Conservation (phyloP, 768 basidiomycete species). For the Obba rivulosa region DNA sequence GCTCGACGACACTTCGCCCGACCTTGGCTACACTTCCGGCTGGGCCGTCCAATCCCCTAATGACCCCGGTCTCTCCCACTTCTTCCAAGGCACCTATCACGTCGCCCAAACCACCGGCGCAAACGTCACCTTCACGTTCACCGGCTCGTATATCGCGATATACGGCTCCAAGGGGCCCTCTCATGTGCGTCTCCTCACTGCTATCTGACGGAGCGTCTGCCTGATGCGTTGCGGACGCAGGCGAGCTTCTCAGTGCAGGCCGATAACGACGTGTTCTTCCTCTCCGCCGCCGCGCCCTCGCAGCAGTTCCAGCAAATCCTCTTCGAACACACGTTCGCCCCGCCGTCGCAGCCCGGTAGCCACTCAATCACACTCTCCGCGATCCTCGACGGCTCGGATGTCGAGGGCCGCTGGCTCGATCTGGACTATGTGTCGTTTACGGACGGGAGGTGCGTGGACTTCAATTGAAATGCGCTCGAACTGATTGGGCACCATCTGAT, state of each 20-base stretch:
- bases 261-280: constrained; percentile 16
- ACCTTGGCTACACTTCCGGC: constrained; percentile 17
- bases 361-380: constrained; percentile 21
- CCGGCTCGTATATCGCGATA: constrained; percentile 17
- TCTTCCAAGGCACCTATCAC: constrained; percentile 24
- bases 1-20: constrained; percentile 22
- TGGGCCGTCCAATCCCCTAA: constrained; percentile 21
- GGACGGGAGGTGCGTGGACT: constrained; percentile 3
- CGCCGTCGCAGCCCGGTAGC: neutral
- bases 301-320: constrained; percentile 21
- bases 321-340: constrained; percentile 13
- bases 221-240: too few relatives aligned
- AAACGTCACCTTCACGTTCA: constrained; percentile 16
- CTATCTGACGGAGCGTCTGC: too few relatives aligned
- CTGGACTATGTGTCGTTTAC: constrained; percentile 24
- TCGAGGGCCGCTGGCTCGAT: constrained; percentile 20
- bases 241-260: constrained; percentile 19
- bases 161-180: constrained; percentile 25
- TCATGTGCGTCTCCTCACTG: constrained; percentile 20
- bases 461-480: too few relatives aligned
- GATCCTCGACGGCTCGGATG: constrained; percentile 4
- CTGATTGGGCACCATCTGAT: too few relatives aligned
- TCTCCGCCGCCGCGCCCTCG: constrained; percentile 14
- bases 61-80: constrained; percentile 14
- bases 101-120: constrained; percentile 18